Evolutionary conservation across 23 red algal genomes (phyloP).

Genomic region (Gracilaria caudata): DNA sequence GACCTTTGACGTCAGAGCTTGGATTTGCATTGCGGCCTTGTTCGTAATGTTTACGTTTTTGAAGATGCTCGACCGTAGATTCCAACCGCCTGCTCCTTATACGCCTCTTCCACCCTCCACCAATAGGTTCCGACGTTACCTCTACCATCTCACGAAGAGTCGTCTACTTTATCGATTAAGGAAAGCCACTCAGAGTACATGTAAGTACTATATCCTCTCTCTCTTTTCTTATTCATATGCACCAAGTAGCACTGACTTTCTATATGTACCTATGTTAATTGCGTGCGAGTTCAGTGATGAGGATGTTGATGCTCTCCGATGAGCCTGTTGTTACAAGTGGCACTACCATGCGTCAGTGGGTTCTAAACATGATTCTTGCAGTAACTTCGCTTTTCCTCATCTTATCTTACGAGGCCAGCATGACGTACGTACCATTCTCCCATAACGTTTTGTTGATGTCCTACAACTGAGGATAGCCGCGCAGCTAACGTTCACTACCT

Average conservation of each 20-base stretch:
- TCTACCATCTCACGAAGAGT: background rate
- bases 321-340: constrained; percentile 6
- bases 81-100: background rate
- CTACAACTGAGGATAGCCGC: too few species aligned
- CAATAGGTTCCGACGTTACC: background rate
- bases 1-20: background rate
- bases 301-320: constrained; percentile 3
- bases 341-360: constrained; percentile 29
- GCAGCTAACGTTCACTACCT: too few species aligned
- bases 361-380: constrained; percentile 38
- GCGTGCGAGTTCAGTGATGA: background rate
- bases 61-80: constrained; percentile 25
- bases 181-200: constrained; percentile 36
- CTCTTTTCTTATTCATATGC: background rate
- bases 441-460: too few species aligned
- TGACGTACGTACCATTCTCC: constrained; percentile 59
- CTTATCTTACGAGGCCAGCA: constrained; percentile 33
- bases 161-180: background rate
- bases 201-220: background rate
- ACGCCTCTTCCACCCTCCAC: background rate
- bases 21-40: constrained; percentile 15
- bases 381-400: constrained; percentile 39
- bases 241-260: background rate
- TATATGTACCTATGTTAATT: too few species aligned
- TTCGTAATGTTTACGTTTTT: constrained; percentile 22